Conservation (phyloP, 768 basidiomycete genomes). For the Candolleomyces eurysporus region DNA sequence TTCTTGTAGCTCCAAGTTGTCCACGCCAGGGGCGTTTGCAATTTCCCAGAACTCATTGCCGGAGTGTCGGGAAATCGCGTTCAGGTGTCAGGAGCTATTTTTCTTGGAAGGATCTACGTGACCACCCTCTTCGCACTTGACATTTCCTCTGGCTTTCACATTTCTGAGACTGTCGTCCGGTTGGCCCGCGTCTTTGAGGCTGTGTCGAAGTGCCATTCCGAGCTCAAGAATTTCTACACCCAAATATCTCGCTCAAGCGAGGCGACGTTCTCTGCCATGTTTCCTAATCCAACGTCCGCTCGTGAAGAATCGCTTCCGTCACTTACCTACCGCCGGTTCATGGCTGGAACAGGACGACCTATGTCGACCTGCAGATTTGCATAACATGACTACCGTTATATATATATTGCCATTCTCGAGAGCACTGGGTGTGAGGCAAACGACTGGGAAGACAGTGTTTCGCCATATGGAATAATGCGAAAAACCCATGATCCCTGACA, state of each 20-base stretch:
- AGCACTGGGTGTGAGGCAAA: no score
- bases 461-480: no score
- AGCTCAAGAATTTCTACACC: neutral
- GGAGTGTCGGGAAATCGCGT: neutral
- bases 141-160: slow-evolving; percentile 1
- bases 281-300: slow-evolving; percentile 11
- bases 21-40: neutral
- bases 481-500: no score
- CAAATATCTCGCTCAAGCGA: neutral
- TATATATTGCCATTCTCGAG: slow-evolving; percentile 18
- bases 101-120: neutral
- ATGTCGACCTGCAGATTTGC: slow-evolving; percentile 13
- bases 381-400: slow-evolving; percentile 11
- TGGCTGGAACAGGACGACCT: slow-evolving; percentile 14
- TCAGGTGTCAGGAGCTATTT: neutral
- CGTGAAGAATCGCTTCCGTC: slow-evolving; percentile 11
- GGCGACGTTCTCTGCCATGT: slow-evolving; percentile 8
- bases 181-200: neutral
- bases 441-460: no score
- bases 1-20: neutral
- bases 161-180: neutral
- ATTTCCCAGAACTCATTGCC: neutral
- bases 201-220: neutral
- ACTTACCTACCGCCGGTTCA: slow-evolving; percentile 12
- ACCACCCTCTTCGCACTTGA: neutral